Conservation (phyloP, 1,284 basidiomycete genomes). For the Cronartium ribicola region DNA sequence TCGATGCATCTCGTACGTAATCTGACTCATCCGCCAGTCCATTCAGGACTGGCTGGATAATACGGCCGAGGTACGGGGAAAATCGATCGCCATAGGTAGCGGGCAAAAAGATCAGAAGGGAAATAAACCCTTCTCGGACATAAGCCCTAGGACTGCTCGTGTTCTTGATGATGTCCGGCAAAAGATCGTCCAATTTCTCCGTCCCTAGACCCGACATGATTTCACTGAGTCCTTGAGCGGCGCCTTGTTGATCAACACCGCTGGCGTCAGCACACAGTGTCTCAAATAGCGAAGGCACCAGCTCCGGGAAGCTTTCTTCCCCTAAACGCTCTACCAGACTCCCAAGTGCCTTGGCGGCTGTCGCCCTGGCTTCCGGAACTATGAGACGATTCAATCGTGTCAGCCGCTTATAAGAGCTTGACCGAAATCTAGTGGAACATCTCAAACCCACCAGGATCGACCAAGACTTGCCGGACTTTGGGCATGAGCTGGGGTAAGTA, state of each 20-base stretch:
- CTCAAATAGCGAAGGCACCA: constrained; percentile 82
- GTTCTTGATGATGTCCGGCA: constrained; percentile 90
- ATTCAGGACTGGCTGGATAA: constrained; percentile 85
- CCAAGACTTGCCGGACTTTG: constrained; percentile 83
- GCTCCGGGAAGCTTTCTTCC: constrained; percentile 89
- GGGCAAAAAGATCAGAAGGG: constrained; percentile 89
- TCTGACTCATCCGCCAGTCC: constrained; percentile 92
- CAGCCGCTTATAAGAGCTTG: background rate
- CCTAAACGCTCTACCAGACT: constrained; percentile 93
- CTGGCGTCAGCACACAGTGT: constrained; percentile 90
- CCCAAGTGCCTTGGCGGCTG: constrained; percentile 94
- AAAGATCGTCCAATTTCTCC: constrained; percentile 88
- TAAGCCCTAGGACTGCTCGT: constrained; percentile 83
- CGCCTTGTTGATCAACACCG: constrained; percentile 90
- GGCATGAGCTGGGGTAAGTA: constrained; percentile 85
- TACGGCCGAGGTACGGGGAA: constrained; percentile 89
- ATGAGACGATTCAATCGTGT: background rate
- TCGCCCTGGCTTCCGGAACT: constrained; percentile 93
- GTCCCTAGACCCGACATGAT: constrained; percentile 93
- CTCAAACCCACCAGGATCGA: constrained; percentile 52
- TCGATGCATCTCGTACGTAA: constrained; percentile 83
- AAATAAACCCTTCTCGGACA: constrained; percentile 97
- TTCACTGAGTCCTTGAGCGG: constrained; percentile 94
- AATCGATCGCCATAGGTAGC: constrained; percentile 94
- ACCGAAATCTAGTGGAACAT: background rate